Percentiles rank a stretch among this genome's conserved stretches.
phyloP scores from a whole-genome alignment of 306 rosid species.

The Pyrus communis region DNA sequence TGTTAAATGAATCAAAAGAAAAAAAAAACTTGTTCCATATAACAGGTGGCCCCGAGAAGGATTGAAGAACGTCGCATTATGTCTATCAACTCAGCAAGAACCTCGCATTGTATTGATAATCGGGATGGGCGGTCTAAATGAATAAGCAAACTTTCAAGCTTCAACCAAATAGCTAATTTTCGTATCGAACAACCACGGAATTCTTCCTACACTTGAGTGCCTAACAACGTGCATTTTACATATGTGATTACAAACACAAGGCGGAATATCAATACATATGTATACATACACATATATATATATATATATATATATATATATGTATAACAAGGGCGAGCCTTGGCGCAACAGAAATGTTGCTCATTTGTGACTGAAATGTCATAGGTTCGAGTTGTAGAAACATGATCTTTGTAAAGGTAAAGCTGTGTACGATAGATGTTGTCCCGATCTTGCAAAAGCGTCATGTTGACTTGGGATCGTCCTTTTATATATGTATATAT shows the following conservation, averaged over 20 bases:
- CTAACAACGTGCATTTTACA: background rate
- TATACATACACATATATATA: too few relatives aligned
- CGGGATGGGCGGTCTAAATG: background rate
- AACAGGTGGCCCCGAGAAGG: background rate
- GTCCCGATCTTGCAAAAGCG: too few relatives aligned
- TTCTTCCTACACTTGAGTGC: background rate
- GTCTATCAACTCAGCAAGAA: background rate
- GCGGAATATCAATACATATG: background rate
- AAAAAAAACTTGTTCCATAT: background rate
- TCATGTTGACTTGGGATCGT: too few relatives aligned
- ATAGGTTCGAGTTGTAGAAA: too few relatives aligned
- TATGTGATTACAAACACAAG: background rate
- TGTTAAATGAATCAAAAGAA: background rate
- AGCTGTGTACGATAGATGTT: too few relatives aligned
- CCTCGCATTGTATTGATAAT: background rate
- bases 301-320: too few relatives aligned
- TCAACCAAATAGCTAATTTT: background rate
- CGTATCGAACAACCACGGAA: background rate
- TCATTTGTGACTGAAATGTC: too few relatives aligned
- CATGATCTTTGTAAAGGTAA: too few relatives aligned
- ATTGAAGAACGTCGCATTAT: background rate
- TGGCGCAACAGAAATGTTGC: too few relatives aligned
- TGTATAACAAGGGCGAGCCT: too few relatives aligned
- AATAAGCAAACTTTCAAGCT: background rate
- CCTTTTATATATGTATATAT: too few relatives aligned